Evolutionary conservation across 164 flowering plant species (phyloP), one percentile per base, ranked within the genome.

Genomic region (Annona cherimola): DNA sequence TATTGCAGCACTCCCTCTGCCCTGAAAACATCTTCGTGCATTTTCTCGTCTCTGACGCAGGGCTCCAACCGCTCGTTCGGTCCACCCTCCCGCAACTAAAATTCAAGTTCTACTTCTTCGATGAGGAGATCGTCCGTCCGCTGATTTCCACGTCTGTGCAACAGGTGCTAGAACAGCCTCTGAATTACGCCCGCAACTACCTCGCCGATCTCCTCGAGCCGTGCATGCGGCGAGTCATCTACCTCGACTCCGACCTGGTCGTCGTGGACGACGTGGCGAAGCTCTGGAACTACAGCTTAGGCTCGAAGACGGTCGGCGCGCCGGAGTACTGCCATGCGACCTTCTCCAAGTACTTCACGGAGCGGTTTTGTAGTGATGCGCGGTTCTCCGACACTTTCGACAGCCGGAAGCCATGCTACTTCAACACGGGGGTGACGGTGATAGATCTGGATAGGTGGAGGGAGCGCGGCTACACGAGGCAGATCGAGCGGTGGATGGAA

Each of bases 391-490:
- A 78, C 42, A 76, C 88, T 0, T 94, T 94, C 69, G 3, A 39
- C 4, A 85, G 89, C 16, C 76, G 98, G 71, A 81, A 57, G 9
- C 72, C 65, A 2, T 69, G 72, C 72, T 69, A 69, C 63, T 69
- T 94, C 84, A 94, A 94, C 82, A 89, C 98, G 0, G 98, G 98
- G 0, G 98, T 94, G 64, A 90, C 92, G 97, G 97, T 94, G 61
- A 90, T 94, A 20, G 97, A 94, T 82, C 83, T 94, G 83, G 82
- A 57, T 46, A 83, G 72, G 68, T 94, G 97, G 98, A 82, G 98
- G 80, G 81, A 85, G 72, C 74, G 72, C 40, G 90, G 92, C 61
- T 90, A 80, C 85, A 87, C 97, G 63, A 84, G 73, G 72, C 77
- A 82, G 84, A 92, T 94, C 46, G 98, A 94, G 73, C 74, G 81